Conservation (phyloP, 306 rosid genomes). For the Fragaria iinumae region DNA sequence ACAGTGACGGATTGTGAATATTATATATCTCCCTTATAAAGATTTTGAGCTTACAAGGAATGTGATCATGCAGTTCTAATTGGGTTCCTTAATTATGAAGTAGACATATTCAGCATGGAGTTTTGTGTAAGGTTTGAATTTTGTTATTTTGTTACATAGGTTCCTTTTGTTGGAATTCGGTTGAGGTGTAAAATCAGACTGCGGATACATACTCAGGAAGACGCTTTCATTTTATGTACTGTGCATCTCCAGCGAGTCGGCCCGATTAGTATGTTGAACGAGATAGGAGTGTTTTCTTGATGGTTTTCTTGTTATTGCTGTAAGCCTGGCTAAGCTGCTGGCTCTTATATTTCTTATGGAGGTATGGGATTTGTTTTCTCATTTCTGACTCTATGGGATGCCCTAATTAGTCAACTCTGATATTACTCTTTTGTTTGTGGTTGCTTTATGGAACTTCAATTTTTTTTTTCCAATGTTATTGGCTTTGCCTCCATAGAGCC, state of each 20-base stretch:
- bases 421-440: background rate
- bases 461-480: background rate
- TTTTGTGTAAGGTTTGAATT: constrained; percentile 67
- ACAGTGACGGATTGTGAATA: constrained; percentile 66
- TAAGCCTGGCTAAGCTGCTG: constrained; percentile 55
- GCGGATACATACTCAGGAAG: constrained; percentile 37
- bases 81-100: constrained; percentile 56
- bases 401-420: constrained; percentile 39
- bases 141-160: constrained; percentile 49
- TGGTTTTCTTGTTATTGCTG: constrained; percentile 37
- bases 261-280: constrained; percentile 47
- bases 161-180: constrained; percentile 56
- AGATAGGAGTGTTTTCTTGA: constrained; percentile 43
- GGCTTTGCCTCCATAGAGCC: background rate
- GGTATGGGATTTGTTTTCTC: constrained; percentile 38
- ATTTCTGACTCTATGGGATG: constrained; percentile 32
- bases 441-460: background rate
- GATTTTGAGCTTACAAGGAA: constrained; percentile 61
- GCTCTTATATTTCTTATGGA: constrained; percentile 40
- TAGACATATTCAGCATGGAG: constrained; percentile 59
- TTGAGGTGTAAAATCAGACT: constrained; percentile 62
- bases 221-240: constrained; percentile 60
- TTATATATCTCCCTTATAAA: constrained; percentile 48
- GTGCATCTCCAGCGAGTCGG: constrained; percentile 49
- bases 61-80: constrained; percentile 69